phyloP scores from a whole-genome alignment of 2,329 filamentous ascomycete genomes.

The Ophioceras dolichostomum region DNA sequence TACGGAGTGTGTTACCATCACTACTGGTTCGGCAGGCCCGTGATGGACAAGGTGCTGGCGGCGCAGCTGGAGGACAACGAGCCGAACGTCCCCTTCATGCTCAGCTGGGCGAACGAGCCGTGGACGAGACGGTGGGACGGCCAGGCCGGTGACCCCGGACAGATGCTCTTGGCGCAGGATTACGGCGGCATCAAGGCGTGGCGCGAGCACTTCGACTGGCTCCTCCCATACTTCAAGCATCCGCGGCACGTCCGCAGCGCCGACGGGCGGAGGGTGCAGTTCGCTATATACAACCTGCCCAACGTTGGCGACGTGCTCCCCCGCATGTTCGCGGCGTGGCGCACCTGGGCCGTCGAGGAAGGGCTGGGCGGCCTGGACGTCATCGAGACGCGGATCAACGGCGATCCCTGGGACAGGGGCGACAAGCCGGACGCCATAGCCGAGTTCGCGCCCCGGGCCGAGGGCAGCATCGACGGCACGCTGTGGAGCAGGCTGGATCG shows the following conservation, averaged over 20 bases:
- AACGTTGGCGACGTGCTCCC: constrained; percentile 14
- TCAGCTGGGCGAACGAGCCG: constrained; percentile 7
- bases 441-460: constrained; percentile 4
- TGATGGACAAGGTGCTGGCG: constrained; percentile 5
- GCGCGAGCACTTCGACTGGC: constrained; percentile 6
- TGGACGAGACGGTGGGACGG: constrained; percentile 6
- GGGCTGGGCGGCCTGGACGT: constrained; percentile 4
- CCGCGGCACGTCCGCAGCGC: constrained; percentile 5
- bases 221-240: constrained; percentile 6
- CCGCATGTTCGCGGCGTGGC: constrained; percentile 8
- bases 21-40: constrained; percentile 7
- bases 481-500: constrained; percentile 2
- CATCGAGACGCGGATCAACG: constrained; percentile 4
- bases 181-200: constrained; percentile 5
- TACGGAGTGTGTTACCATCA: constrained; percentile 5
- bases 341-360: constrained; percentile 5
- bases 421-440: constrained; percentile 1
- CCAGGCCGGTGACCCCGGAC: not conserved
- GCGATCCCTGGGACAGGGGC: not conserved
- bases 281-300: constrained; percentile 5
- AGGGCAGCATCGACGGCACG: constrained; percentile 1
- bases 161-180: constrained; percentile 3
- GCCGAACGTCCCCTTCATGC: constrained; percentile 5
- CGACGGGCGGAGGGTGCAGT: constrained; percentile 6
- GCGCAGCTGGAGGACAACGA: constrained; percentile 4